These are phyloP conservation scores for Gastrolobium villosum DNA, from an alignment of 306 rosid genomes.

Conservation along the genomic window DNA sequence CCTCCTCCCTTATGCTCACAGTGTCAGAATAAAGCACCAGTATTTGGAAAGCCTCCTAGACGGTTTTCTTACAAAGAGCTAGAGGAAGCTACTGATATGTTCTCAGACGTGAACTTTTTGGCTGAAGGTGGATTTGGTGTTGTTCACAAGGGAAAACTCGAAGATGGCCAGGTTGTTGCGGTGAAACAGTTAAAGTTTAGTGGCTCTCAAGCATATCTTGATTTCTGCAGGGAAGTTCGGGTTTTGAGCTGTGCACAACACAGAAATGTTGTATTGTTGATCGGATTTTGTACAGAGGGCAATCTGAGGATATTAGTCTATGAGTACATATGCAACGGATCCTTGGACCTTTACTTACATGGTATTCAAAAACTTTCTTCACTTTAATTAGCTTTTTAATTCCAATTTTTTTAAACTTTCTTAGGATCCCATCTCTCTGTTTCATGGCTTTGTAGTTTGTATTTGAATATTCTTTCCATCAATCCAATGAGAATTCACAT, in stretches of 20 bases:
- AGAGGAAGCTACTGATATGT: conserved; percentile 82
- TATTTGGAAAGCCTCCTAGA: conserved; percentile 92
- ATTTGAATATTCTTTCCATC: conserved; percentile 25
- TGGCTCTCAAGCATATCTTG: conserved; percentile 87
- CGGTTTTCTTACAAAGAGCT: conserved; percentile 81
- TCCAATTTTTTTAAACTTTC: background rate
- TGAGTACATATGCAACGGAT: conserved; percentile 89
- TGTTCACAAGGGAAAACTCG: conserved; percentile 81
- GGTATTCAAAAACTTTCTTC: conserved; percentile 57
- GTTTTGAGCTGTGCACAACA: conserved; percentile 98
- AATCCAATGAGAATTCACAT: background rate
- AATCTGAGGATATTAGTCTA: conserved; percentile 80
- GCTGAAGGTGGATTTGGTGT: conserved; percentile 91
- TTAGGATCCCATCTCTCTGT: background rate
- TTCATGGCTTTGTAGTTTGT: conserved; percentile 2
- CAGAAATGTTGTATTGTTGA: conserved; percentile 90
- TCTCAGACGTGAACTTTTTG: conserved; percentile 73
- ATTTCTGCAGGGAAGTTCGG: conserved; percentile 91
- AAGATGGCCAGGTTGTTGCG: conserved; percentile 93
- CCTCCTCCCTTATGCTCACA: conserved; percentile 94
- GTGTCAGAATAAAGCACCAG: conserved; percentile 90
- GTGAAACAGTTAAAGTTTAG: conserved; percentile 88
- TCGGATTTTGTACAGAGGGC: conserved; percentile 82
- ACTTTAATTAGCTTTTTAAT: conserved; percentile 8
- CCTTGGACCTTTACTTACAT: conserved; percentile 88